phyloP scores from a whole-genome alignment of 768 basidiomycete species.

The Leucosporidium yakuticum region DNA sequence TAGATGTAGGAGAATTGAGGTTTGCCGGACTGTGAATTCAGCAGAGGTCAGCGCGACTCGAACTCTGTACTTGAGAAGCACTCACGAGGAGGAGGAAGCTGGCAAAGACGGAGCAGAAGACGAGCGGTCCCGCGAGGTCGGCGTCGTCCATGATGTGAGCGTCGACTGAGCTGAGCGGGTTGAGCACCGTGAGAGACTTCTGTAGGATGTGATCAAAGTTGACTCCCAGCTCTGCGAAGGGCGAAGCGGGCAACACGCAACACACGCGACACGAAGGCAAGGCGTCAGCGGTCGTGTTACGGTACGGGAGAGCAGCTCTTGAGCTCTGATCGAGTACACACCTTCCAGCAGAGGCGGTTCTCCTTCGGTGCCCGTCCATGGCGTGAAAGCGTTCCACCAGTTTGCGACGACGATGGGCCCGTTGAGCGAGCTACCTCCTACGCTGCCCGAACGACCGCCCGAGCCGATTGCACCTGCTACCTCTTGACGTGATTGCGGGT shows the following conservation, averaged over 20 bases:
- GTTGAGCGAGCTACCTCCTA: background rate
- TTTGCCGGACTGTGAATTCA: conserved; percentile 72
- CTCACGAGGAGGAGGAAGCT: conserved; percentile 84
- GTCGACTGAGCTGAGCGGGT: conserved; percentile 62
- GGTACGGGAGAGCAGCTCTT: background rate
- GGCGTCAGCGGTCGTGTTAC: background rate
- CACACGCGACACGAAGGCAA: background rate
- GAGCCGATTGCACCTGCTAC: conserved; percentile 26
- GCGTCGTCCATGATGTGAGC: conserved; percentile 91
- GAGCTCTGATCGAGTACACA: conserved; percentile 42
- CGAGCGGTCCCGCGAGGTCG: conserved; percentile 89
- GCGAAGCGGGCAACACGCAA: background rate
- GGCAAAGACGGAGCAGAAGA: conserved; percentile 92
- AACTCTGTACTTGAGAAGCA: conserved; percentile 32
- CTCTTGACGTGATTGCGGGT: conserved; percentile 8
- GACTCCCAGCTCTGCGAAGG: conserved; percentile 76
- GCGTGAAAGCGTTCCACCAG: conserved; percentile 37
- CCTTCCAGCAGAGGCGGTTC: conserved; percentile 94
- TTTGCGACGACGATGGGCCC: conserved; percentile 31
- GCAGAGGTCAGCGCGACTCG: background rate
- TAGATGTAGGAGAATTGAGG: conserved; percentile 99
- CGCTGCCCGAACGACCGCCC: background rate
- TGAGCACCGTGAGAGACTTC: conserved; percentile 91
- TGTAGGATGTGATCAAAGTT: conserved; percentile 92
- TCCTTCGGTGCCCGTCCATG: conserved; percentile 58